phyloP scores from a whole-genome alignment of 2,329 filamentous ascomycete genomes.

The Cladosporium sp. region DNA sequence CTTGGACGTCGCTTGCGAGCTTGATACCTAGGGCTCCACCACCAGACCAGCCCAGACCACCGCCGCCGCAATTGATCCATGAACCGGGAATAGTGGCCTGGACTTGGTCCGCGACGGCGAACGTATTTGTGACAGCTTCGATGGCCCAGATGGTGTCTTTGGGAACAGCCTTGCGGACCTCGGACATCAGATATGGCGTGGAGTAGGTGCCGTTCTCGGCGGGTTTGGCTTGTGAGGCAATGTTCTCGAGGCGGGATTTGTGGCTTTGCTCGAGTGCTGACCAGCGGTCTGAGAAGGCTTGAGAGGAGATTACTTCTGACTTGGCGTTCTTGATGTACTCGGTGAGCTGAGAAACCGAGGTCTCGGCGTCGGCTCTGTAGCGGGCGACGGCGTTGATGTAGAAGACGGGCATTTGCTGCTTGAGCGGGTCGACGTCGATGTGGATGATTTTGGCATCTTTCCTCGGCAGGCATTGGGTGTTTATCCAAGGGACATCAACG shows the following conservation, averaged over 20 bases:
- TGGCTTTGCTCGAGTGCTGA: constrained; percentile 56
- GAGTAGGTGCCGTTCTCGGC: constrained; percentile 60
- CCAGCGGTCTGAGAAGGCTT: constrained; percentile 40
- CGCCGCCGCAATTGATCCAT: constrained; percentile 78
- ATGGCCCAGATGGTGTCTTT: constrained; percentile 69
- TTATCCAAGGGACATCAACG: constrained; percentile 91
- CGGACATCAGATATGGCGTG: constrained; percentile 52
- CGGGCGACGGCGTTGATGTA: constrained; percentile 52
- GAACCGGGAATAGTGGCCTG: constrained; percentile 63
- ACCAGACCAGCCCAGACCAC: constrained; percentile 76
- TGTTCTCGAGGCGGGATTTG: constrained; percentile 54
- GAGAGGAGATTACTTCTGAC: constrained; percentile 34
- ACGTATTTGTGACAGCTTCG: constrained; percentile 71
- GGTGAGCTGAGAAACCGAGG: constrained; percentile 50
- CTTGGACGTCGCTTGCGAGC: constrained; percentile 56
- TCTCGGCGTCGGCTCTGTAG: constrained; percentile 49
- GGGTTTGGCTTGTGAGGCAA: constrained; percentile 56
- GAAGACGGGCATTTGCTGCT: constrained; percentile 58
- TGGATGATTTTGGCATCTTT: constrained; percentile 58
- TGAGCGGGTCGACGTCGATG: constrained; percentile 63
- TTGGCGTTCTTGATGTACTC: constrained; percentile 53
- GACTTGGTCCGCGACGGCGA: constrained; percentile 66
- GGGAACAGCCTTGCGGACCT: constrained; percentile 56
- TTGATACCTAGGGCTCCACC: constrained; percentile 73
- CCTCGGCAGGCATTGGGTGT: constrained; percentile 64